Percentiles rank a stretch among this genome's conserved stretches.
Conservation (phyloP, 2,329 filamentous ascomycete genomes). For the Stachybotrys chlorohalonatus region DNA sequence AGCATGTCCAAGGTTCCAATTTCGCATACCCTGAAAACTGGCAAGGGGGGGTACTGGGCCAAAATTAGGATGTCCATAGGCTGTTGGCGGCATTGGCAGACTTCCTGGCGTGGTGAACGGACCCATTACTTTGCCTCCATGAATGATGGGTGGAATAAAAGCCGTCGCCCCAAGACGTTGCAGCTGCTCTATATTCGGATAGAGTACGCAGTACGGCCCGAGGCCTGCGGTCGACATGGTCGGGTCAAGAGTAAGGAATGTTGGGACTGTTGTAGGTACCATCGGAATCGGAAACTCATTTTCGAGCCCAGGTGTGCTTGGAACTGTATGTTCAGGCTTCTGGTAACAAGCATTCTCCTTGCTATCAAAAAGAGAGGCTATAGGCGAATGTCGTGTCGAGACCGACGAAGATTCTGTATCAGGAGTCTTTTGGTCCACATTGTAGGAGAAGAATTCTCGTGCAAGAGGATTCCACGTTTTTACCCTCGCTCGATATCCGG, state of each 20-base stretch:
- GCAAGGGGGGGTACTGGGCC: not conserved
- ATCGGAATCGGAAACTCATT: not conserved
- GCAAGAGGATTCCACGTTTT: constrained; percentile 19
- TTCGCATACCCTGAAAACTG: not conserved
- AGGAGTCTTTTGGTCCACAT: not conserved
- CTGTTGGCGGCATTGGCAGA: no score
- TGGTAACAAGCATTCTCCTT: not conserved
- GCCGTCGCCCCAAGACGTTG: not conserved
- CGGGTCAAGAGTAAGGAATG: not conserved
- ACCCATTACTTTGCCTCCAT: not conserved
- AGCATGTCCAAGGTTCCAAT: not conserved
- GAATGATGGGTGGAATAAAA: not conserved
- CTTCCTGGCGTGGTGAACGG: not conserved
- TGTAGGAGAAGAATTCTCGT: constrained; percentile 23
- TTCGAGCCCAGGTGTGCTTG: not conserved
- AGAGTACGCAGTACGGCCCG: not conserved
- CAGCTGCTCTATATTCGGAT: not conserved
- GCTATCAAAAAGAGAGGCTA: not conserved
- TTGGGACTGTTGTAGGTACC: not conserved
- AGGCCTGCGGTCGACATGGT: not conserved
- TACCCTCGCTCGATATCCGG: constrained; percentile 2
- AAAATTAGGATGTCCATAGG: not conserved
- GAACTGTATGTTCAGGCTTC: not conserved
- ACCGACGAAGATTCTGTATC: not conserved
- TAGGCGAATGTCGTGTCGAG: not conserved